Percentiles rank a stretch among this genome's conserved stretches.
These are phyloP conservation scores for Verticillium dahliae DNA, from an alignment of 2,329 filamentous ascomycete genomes.

Conservation along the genomic window DNA sequence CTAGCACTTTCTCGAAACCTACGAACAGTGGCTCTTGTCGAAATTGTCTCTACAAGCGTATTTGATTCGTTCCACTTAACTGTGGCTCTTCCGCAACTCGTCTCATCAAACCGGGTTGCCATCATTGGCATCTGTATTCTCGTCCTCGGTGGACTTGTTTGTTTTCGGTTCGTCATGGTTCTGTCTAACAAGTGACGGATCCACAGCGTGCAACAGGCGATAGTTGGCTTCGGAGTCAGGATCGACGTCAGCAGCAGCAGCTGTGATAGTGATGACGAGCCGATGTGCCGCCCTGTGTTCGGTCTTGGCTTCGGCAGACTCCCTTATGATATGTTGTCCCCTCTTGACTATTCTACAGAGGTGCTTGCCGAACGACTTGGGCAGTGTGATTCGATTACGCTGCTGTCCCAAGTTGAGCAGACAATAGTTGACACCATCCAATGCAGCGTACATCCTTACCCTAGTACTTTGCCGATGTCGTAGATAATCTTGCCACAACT, in stretches of 20 bases:
- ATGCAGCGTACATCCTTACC: conserved; percentile 7
- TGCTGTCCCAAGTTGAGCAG: background rate
- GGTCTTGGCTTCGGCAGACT: background rate
- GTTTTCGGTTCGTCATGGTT: too few species aligned
- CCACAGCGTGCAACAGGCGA: background rate
- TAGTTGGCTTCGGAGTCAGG: background rate
- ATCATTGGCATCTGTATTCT: background rate
- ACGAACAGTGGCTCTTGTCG: background rate
- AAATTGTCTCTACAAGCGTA: background rate
- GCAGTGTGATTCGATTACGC: background rate
- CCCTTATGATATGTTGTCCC: background rate
- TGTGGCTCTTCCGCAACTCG: too few species aligned
- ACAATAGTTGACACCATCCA: background rate
- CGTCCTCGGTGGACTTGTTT: background rate
- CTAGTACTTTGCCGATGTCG: conserved; percentile 11
- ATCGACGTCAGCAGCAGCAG: background rate
- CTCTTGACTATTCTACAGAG: background rate
- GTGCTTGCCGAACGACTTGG: background rate
- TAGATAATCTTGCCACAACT: conserved; percentile 20
- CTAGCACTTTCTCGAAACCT: too few species aligned
- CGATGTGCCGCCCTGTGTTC: background rate
- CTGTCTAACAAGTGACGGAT: background rate
- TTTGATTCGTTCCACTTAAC: too few species aligned
- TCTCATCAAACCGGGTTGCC: background rate
- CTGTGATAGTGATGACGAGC: background rate